Conservation (phyloP, 2,329 filamentous ascomycete genomes). For the Fusarium robinianum region DNA sequence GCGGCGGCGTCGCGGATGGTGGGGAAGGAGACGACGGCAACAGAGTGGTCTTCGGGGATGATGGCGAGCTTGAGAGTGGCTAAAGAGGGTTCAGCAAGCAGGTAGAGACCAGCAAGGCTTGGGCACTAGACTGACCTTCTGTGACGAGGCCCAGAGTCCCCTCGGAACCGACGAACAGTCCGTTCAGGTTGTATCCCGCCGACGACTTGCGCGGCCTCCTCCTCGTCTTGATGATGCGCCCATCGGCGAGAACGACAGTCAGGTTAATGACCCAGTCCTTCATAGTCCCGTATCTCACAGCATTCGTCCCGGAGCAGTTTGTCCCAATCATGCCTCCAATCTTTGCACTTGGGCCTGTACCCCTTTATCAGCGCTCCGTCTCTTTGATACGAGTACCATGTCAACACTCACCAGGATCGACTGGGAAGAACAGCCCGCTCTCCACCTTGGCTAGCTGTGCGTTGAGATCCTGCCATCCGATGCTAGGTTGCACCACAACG, state of each 20-base stretch:
- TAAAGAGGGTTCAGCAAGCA: slow-evolving; percentile 24
- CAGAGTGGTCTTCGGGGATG: slow-evolving; percentile 74
- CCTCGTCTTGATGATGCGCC: slow-evolving; percentile 77
- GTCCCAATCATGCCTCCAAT: slow-evolving; percentile 85
- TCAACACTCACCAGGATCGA: slow-evolving; percentile 71
- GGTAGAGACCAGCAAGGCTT: background rate
- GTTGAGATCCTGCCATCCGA: slow-evolving; percentile 92
- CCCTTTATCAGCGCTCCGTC: slow-evolving; percentile 2
- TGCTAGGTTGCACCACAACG: slow-evolving; percentile 85
- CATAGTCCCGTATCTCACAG: slow-evolving; percentile 83
- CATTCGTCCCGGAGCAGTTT: slow-evolving; percentile 78
- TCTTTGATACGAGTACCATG: background rate
- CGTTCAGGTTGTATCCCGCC: slow-evolving; percentile 82
- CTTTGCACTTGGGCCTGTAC: slow-evolving; percentile 64
- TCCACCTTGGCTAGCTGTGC: slow-evolving; percentile 68
- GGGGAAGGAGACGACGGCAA: slow-evolving; percentile 80
- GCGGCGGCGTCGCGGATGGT: slow-evolving; percentile 75
- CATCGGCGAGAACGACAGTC: slow-evolving; percentile 79
- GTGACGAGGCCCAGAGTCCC: slow-evolving; percentile 82
- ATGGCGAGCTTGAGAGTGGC: slow-evolving; percentile 80
- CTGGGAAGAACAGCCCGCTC: slow-evolving; percentile 84
- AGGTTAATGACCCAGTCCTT: slow-evolving; percentile 86
- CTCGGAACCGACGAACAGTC: slow-evolving; percentile 79
- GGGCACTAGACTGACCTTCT: slow-evolving; percentile 54
- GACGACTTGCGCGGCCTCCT: slow-evolving; percentile 78